Evolutionary conservation across 306 rosid species (phyloP), one percentile per base, ranked within the genome.

Genomic region (Prunus armeniaca): DNA sequence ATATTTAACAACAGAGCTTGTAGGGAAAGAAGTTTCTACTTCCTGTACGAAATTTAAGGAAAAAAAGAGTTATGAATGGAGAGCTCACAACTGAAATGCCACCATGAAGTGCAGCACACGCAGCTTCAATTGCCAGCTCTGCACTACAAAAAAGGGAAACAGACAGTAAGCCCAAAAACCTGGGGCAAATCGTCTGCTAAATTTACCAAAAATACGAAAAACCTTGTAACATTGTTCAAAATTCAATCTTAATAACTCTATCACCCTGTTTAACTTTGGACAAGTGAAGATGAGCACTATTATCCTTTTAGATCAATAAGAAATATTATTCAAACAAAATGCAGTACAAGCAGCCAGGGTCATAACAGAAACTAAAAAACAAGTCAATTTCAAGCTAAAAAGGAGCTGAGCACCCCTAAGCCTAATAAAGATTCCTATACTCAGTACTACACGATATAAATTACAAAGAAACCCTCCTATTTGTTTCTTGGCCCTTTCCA

Each of bases 41-140:
- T 47, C 43, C 13, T 17, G 3, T 0, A 27, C 30, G 8, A 22
- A 41, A 38, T 57, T 63, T 43, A 24, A 9, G 32, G 30, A 22
- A 18, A 3, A 34, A 30, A 4, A 43, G 10, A 25, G 46, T 28
- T 10, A 32, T 1, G 24, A 25, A 17, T 65, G 78, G 68, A 58
- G 32, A 68, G 86, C 98, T 89, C 87, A 93, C 98, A 66, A 87
- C 97, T 72, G 94, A 86, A 71, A 93, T 70, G 61, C 97, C 98
- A 9, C 97, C 96, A 22, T 72, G 79, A 54, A 93, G 89, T 50
- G 98, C 98, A 87, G 94, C 93, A 76, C 75, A 84, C n/a, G 97
- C 94, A 79, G 97, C 96, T 86, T 87, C 83, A 78, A 87, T 77
- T 49, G 97, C 98, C 80, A 87, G 86, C 80, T 91, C 93, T 78